Percentiles rank a stretch among this genome's conserved stretches.
These are phyloP conservation scores for Dioscorea cayenensis DNA, from an alignment of 116 monocot species.

Conservation along the genomic window DNA sequence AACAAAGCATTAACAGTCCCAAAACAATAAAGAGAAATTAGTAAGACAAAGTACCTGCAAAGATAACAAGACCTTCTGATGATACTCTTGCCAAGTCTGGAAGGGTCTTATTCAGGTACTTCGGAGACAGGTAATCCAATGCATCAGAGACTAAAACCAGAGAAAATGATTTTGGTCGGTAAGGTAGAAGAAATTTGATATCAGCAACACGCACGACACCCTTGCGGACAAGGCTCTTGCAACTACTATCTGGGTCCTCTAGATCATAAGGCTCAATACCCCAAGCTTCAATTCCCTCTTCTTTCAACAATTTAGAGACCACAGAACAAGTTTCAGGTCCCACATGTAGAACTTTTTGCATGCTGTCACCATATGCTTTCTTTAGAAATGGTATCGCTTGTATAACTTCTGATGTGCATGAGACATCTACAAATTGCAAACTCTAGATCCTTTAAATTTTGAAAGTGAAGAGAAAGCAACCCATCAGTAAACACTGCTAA, in stretches of 20 bases:
- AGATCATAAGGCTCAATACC: slow-evolving; percentile 77
- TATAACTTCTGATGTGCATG: slow-evolving; percentile 56
- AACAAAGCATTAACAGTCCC: too few species aligned
- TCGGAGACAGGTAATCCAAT: slow-evolving; percentile 71
- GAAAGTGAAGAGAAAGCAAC: background rate
- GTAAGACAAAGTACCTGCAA: slow-evolving; percentile 38
- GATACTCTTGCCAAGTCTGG: slow-evolving; percentile 63
- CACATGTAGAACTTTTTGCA: slow-evolving; percentile 59
- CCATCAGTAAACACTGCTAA: background rate
- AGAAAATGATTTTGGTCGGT: slow-evolving; percentile 55
- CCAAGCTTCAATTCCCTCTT: slow-evolving; percentile 58
- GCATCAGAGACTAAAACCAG: slow-evolving; percentile 73
- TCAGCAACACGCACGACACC: slow-evolving; percentile 70
- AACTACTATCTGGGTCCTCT: slow-evolving; percentile 59
- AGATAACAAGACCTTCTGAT: slow-evolving; percentile 55
- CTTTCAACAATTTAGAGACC: slow-evolving; percentile 57
- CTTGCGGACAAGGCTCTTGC: slow-evolving; percentile 75
- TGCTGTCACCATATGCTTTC: slow-evolving; percentile 58
- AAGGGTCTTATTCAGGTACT: slow-evolving; percentile 67
- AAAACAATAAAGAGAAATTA: background rate
- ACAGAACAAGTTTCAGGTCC: slow-evolving; percentile 72
- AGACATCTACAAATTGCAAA: slow-evolving; percentile 31
- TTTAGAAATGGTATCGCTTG: slow-evolving; percentile 56
- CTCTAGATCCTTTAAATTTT: background rate
- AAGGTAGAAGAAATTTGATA: slow-evolving; percentile 74